Percentiles rank a stretch among this genome's conserved stretches.
These are phyloP conservation scores for Magnusiomyces fungicola DNA, from an alignment of 1,139 yeast species.

Conservation along the genomic window DNA sequence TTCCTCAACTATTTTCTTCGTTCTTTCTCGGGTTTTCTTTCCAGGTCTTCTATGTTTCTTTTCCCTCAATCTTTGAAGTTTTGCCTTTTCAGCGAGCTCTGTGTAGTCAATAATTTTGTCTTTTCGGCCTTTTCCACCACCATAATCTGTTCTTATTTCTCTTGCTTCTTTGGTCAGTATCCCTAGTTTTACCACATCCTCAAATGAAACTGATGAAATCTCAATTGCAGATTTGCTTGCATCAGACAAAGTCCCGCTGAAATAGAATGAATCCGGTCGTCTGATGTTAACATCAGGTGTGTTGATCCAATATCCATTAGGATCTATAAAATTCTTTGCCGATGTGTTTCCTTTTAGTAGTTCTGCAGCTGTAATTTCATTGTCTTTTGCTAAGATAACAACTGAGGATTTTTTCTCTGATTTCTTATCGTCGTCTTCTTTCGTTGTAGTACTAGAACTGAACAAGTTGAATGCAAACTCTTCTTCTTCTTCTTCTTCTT, in stretches of 20 bases:
- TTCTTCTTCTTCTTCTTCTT: constrained; percentile 15
- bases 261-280: constrained; percentile 26
- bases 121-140: not conserved
- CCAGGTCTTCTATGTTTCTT: constrained; percentile 27
- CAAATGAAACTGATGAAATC: constrained; percentile 3
- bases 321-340: not conserved
- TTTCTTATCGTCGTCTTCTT: constrained; percentile 13
- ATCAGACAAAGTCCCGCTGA: constrained; percentile 5
- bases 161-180: not conserved
- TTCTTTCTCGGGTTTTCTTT: constrained; percentile 25
- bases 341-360: not conserved
- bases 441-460: constrained; percentile 19
- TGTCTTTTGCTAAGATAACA: constrained; percentile 7
- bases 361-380: constrained; percentile 11
- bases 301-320: not conserved
- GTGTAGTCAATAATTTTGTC: constrained; percentile 25
- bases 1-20: constrained; percentile 5
- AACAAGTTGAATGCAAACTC: constrained; percentile 17
- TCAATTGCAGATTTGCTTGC: not conserved
- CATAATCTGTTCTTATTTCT: not conserved
- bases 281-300: not conserved
- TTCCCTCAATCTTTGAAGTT: constrained; percentile 12
- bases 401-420: constrained; percentile 9
- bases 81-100: constrained; percentile 22
- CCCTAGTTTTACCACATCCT: not conserved